Base-by-base conservation (phyloP, 805 yeast genomes). In the Candida saitoana region DNA sequence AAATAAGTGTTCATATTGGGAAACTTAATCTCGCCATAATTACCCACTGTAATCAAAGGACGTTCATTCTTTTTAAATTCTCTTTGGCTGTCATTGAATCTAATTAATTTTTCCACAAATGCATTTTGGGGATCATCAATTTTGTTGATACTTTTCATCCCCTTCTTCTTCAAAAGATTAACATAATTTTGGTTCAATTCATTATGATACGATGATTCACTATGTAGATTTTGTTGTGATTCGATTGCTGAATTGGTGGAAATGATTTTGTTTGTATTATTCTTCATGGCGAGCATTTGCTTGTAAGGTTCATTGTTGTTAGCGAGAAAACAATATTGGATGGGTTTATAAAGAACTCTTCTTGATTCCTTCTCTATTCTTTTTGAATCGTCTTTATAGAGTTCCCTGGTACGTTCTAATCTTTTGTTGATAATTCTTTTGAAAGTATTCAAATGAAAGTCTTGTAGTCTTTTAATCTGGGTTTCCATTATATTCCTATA, bases 311-410 rank as follows among this genome's bases (percentile, higher is more conserved):
- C 52, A 17, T 50, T 49, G 12, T 49, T 32, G 5, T 45, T 46
- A 7, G 49, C 44, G 3, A 56, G 34, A 34, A 60, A 58, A 11
- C 58, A 54, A 39, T 42, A 54, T 37, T 60, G 65, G 9, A 56
- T 49, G 14, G 59, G 57, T 36, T 56, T 57, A 38, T 51, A 56
- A 12, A 54, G 45, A 19, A 44, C 29, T 14, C 34, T 39, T 18
- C 29, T 22, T 12, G 8, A 16, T 30, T 35, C 39, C 14, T 18
- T 27, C 15, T n/a, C 25, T 9, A 38, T 9, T 30, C 32, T 31
- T 11, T 31, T 31, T 8, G 15, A 31, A 22, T 35, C 27, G 5
- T 34, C 39, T 11, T 6, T 6, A 22, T 14, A 12, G 17, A 34
- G 30, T 17, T 29, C 30, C 35, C 39, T 39, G 12, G 22, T 15